Evolutionary conservation across 192 early-diverging fungal species (phyloP).

Genomic region (Lobosporangium transversale): DNA sequence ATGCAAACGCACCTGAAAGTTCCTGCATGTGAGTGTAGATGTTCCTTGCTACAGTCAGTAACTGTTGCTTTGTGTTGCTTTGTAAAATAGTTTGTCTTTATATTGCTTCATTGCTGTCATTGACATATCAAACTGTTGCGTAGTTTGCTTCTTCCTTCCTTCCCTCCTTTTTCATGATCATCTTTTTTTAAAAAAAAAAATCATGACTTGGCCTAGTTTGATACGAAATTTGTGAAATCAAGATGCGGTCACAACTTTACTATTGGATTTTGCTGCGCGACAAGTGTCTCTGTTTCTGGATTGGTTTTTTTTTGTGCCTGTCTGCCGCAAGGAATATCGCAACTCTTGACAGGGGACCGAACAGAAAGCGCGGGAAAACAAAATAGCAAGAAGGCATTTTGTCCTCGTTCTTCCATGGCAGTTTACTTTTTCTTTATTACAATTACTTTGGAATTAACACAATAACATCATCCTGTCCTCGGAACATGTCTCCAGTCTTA

Average conservation of each 20-base stretch:
- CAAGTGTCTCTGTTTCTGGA: background rate
- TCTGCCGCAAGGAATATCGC: background rate
- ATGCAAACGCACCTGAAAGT: too few species aligned
- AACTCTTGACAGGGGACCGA: background rate
- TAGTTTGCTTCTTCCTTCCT: too few species aligned
- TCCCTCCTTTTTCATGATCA: too few species aligned
- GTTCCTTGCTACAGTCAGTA: too few species aligned
- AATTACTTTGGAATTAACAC: constrained; percentile 32
- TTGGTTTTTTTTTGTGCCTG: too few species aligned
- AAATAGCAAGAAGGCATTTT: constrained; percentile 3
- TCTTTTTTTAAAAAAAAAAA: too few species aligned
- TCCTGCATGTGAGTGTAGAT: too few species aligned
- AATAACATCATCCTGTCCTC: constrained; percentile 63
- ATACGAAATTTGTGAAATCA: constrained; percentile 9
- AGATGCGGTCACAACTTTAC: background rate
- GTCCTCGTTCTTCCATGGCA: too few species aligned
- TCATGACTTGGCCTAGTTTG: constrained; percentile 9
- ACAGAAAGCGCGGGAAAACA: background rate
- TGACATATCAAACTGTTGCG: too few species aligned
- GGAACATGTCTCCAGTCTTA: constrained; percentile 62
- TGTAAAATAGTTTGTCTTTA: too few species aligned
- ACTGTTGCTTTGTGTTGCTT: too few species aligned
- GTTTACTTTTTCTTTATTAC: background rate
- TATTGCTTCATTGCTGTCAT: too few species aligned
- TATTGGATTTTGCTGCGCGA: background rate